Evolutionary conservation across 1,284 basidiomycete species (phyloP), one percentile per base, ranked within the genome.

Genomic region (Albatrellus sp.): DNA sequence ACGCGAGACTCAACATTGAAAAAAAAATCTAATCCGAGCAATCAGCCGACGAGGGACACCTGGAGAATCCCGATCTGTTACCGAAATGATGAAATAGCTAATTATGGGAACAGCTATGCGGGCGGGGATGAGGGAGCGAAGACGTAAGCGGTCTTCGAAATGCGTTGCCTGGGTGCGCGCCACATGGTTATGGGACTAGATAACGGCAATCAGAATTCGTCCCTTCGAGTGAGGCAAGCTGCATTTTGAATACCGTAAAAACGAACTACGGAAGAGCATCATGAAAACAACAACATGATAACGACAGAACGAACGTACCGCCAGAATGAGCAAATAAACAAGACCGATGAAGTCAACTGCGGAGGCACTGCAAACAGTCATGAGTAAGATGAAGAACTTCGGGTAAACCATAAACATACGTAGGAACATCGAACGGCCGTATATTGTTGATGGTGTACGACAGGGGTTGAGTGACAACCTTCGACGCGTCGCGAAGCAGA

Each of bases 281-380:
- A 33, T 46, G 7, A 34, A 30, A 10, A 19, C 14, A 19, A 28
- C 31, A 37, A 20, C 34, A 10, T 16, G 20, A 32, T 5, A 13
- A 31, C 14, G 31, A 9, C 1, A 31, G 20, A 9, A 13, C 17
- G 30, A 16, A 4, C 8, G n/a, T n/a, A n/a, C n/a, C n/a, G n/a
- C n/a, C n/a, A n/a, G n/a, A n/a, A n/a, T n/a, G n/a, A n/a, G 46
- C 37, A 83, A 64, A 63, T 87, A 90, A 48, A 89, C 81, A 5
- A 85, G 65, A 20, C 82, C 87, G 20, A 89, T 84, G 48, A 81
- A 83, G 35, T 77, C 72, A 37, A 79, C 71, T 0, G 86, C 88
- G 9, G 73, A 67, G 0, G 84, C 83, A 4, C 85, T 86, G 51
- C 19, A 40, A n/a, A 31, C 17, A 10, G 20, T 17, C 12, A 9